Evolutionary conservation across 2,329 filamentous ascomycete genomes (phyloP).

Genomic region (Colletotrichum siamense): DNA sequence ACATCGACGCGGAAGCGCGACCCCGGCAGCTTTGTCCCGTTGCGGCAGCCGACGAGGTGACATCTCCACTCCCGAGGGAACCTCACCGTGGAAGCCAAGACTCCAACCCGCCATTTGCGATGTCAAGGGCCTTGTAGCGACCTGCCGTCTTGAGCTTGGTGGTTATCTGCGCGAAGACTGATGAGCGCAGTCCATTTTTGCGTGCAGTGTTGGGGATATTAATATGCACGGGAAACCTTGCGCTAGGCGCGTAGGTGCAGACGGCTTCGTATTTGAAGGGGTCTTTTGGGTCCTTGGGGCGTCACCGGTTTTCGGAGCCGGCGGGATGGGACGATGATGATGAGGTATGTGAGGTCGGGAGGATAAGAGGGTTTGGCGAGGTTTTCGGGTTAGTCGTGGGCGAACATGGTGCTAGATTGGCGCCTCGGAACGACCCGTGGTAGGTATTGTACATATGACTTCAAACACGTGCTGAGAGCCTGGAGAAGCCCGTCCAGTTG

Average conservation of each 20-base stretch:
- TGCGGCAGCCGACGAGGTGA: background rate
- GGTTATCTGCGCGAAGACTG: background rate
- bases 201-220: background rate
- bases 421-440: background rate
- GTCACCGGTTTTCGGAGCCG: background rate
- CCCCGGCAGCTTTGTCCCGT: slow-evolving; percentile 1
- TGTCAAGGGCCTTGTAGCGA: background rate
- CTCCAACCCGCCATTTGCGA: background rate
- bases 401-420: background rate
- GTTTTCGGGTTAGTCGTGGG: background rate
- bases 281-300: background rate
- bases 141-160: slow-evolving; percentile 18
- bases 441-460: background rate
- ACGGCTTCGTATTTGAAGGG: background rate
- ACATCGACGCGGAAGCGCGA: background rate
- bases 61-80: slow-evolving; percentile 11
- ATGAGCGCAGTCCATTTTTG: background rate
- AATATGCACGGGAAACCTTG: background rate
- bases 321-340: background rate
- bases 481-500: too few relatives aligned
- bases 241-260: background rate
- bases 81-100: slow-evolving; percentile 6
- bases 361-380: background rate
- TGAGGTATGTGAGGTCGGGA: background rate
- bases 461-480: background rate